A percentile compares a stretch with the other conserved stretches of the same genome.
phyloP scores from a whole-genome alignment of 192 early-diverging fungal species.

The Dissophora ornata region DNA sequence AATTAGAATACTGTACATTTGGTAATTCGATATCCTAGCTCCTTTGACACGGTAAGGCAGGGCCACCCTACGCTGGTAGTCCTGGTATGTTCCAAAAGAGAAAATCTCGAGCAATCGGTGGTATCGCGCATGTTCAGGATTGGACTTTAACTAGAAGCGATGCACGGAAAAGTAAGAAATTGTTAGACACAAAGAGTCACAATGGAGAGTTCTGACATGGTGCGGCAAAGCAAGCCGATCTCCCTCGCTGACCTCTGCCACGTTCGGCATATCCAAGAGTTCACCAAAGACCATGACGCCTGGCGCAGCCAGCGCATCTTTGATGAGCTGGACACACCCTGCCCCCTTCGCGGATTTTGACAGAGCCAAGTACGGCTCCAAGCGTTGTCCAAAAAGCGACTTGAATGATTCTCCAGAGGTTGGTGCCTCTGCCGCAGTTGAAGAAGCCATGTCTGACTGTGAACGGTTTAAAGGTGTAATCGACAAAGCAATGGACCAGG shows the following conservation, averaged over 20 bases:
- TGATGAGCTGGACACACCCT: constrained; percentile 76
- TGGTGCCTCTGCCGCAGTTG: constrained; percentile 10
- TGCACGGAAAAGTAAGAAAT: not conserved
- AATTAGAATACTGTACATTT: no score
- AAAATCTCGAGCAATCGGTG: constrained; percentile 76
- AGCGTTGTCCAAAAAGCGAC: constrained; percentile 53
- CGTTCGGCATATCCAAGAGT: constrained; percentile 74
- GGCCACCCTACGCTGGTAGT: constrained; percentile 72
- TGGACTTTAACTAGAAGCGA: constrained; percentile 50
- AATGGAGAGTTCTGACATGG: no score
- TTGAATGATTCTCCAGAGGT: constrained; percentile 45
- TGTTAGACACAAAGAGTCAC: not conserved
- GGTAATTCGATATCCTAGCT: no score
- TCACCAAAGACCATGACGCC: constrained; percentile 86
- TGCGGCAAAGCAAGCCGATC: not conserved
- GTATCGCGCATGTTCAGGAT: constrained; percentile 63
- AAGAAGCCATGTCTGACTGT: constrained; percentile 4
- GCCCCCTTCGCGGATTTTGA: constrained; percentile 83
- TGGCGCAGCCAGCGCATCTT: constrained; percentile 74
- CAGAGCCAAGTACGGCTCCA: constrained; percentile 79
- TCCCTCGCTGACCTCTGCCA: constrained; percentile 68
- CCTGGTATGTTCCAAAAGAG: constrained; percentile 84
- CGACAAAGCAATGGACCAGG: no score
- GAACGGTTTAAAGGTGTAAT: no score
- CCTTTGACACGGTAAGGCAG: no score